These are phyloP conservation scores for Aureobasidium zeae DNA, from an alignment of 2,329 filamentous ascomycete genomes.

Conservation along the genomic window DNA sequence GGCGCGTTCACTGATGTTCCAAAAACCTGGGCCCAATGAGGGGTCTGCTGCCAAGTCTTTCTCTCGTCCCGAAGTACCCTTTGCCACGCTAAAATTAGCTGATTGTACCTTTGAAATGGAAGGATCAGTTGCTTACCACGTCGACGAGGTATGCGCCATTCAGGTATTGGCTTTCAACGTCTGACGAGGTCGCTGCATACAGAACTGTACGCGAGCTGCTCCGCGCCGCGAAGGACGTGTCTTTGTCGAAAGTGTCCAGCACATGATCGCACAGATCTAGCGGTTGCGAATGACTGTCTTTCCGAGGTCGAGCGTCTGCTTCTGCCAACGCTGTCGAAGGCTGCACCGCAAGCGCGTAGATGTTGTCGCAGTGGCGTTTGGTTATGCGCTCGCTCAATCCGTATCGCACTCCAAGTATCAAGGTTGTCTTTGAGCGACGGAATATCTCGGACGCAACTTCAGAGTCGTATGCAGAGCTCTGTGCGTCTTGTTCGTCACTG, in stretches of 20 bases:
- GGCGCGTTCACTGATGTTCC: constrained; percentile 2
- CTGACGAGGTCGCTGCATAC: constrained; percentile 5
- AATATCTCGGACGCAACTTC: constrained; percentile 11
- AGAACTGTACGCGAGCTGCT: constrained; percentile 2
- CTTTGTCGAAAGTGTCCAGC: constrained; percentile 3
- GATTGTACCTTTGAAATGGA: too few relatives aligned
- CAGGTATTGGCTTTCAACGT: constrained; percentile 4
- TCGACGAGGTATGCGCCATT: constrained; percentile 12
- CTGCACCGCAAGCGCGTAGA: constrained; percentile 6
- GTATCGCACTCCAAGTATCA: constrained; percentile 7
- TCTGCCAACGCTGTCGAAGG: not conserved
- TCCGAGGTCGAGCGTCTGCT: not conserved
- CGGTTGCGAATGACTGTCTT: constrained; percentile 6
- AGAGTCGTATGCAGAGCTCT: not conserved
- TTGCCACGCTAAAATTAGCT: too few relatives aligned
- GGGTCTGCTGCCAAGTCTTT: constrained; percentile 9
- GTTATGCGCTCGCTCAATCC: constrained; percentile 5
- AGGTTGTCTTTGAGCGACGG: constrained; percentile 3
- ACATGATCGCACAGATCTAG: constrained; percentile 1
- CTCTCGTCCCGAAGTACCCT: constrained; percentile 5
- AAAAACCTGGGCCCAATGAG: constrained; percentile 5
- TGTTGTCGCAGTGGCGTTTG: constrained; percentile 13
- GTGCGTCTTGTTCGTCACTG: constrained; percentile 3
- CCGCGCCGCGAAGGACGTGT: not conserved
- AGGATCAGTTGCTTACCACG: constrained; percentile 9